Percentiles rank a stretch among this genome's conserved stretches.
Evolutionary conservation across 2,329 filamentous ascomycete genomes (phyloP).

Genomic region (Xylaria sp.): DNA sequence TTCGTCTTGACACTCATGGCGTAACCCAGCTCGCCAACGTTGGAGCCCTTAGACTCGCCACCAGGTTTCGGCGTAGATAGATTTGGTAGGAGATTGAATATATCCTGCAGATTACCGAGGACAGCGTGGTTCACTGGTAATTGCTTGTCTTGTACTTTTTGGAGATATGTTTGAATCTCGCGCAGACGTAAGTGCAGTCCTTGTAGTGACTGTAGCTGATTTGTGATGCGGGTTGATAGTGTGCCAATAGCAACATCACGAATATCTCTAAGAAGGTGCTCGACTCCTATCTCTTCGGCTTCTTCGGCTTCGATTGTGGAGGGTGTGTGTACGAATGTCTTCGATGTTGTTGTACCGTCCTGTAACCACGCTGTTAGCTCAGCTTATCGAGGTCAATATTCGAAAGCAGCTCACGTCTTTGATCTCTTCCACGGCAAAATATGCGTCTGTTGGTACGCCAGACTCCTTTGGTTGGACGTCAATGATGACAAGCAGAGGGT

Average conservation of each 20-base stretch:
- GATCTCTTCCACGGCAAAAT: conserved; percentile 99
- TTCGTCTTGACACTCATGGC: conserved; percentile 99
- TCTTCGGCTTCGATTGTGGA: conserved; percentile 99
- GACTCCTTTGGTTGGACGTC: conserved; percentile 98
- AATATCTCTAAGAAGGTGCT: conserved; percentile 97
- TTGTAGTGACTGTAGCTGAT: conserved; percentile 96
- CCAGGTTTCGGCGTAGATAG: conserved; percentile 81
- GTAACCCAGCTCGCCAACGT: conserved; percentile 84
- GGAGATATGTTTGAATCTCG: conserved; percentile 94
- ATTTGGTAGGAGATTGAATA: conserved; percentile 98
- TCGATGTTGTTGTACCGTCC: conserved; percentile 96
- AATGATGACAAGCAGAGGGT: conserved; percentile 95
- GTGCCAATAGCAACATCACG: conserved; percentile 97
- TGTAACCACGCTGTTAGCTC: conserved; percentile 52
- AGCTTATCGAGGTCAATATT: neutral
- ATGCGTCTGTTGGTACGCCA: conserved; percentile 96
- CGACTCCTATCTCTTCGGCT: conserved; percentile 98
- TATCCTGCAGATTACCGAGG: conserved; percentile 96
- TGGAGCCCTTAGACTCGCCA: conserved; percentile 65
- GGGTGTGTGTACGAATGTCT: conserved; percentile 98
- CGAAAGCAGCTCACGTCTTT: conserved; percentile 79
- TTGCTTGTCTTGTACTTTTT: conserved; percentile 93
- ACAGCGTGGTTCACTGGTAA: conserved; percentile 98
- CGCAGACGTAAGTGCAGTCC: conserved; percentile 92
- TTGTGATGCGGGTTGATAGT: conserved; percentile 94